Conservation (phyloP, 345 rosid species). For the Microthlaspi erraticum region DNA sequence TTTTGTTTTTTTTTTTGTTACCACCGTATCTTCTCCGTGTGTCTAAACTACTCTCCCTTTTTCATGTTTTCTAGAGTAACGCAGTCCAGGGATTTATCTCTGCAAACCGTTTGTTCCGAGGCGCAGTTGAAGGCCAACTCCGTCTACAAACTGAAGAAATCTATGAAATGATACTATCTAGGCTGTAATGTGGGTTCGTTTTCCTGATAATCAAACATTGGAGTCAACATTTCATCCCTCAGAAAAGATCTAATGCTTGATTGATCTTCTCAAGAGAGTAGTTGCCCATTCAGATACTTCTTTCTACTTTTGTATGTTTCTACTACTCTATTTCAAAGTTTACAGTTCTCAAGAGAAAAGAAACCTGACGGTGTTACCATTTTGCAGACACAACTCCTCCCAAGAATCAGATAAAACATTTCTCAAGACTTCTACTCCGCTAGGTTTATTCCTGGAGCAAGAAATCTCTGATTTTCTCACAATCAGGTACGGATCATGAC, state of each 20-base stretch:
- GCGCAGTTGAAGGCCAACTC: too few relatives aligned
- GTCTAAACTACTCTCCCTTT: too few relatives aligned
- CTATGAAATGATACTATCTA: slow-evolving; percentile 36
- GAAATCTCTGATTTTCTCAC: too few relatives aligned
- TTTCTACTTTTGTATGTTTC: slow-evolving; percentile 74
- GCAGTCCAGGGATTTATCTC: too few relatives aligned
- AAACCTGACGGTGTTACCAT: slow-evolving; percentile 8
- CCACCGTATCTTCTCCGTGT: too few relatives aligned
- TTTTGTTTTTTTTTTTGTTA: too few relatives aligned
- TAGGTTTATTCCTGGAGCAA: slow-evolving; percentile 93
- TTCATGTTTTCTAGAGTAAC: too few relatives aligned
- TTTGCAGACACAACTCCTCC: slow-evolving; percentile 91
- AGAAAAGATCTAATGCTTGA: slow-evolving; percentile 73
- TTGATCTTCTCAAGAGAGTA: slow-evolving; percentile 70
- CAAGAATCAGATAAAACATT: slow-evolving; percentile 74
- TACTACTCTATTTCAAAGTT: background rate
- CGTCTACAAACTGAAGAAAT: too few relatives aligned
- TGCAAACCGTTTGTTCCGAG: too few relatives aligned
- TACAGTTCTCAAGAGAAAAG: background rate
- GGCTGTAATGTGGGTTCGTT: slow-evolving; percentile 80
- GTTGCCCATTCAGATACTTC: slow-evolving; percentile 66
- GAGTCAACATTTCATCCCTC: slow-evolving; percentile 87
- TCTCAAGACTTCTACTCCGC: slow-evolving; percentile 79
- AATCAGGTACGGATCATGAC: too few relatives aligned
- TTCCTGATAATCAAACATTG: slow-evolving; percentile 81